Conservation (phyloP, 768 basidiomycete species). For the Leccinum truebloodii region DNA sequence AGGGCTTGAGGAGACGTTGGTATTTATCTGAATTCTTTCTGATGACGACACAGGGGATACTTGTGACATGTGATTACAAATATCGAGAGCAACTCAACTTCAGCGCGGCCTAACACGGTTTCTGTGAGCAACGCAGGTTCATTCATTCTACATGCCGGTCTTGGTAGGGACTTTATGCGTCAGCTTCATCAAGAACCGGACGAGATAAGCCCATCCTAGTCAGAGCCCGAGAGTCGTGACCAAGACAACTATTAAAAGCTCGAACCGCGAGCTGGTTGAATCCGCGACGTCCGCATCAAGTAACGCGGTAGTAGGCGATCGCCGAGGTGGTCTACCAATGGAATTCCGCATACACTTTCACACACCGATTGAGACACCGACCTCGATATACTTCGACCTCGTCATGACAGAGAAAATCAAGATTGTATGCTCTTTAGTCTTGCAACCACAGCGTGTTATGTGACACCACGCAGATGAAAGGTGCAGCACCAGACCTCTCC, state of each 20-base stretch:
- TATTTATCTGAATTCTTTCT: slow-evolving; percentile 3
- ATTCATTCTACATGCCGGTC: neutral
- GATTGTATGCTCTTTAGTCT: slow-evolving; percentile 26
- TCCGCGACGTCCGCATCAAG: no score
- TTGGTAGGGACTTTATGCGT: neutral
- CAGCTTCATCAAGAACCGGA: neutral
- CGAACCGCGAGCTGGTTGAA: no score
- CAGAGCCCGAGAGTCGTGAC: neutral
- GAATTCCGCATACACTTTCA: no score
- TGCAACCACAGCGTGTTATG: slow-evolving; percentile 4
- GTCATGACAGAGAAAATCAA: slow-evolving; percentile 37
- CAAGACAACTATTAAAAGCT: neutral
- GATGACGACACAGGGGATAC: slow-evolving; percentile 11
- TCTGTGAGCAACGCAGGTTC: neutral
- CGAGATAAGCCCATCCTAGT: neutral
- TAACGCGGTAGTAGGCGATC: no score
- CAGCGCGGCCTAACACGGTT: neutral
- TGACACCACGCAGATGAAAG: slow-evolving; percentile 65
- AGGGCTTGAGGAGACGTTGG: neutral
- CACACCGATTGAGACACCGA: no score
- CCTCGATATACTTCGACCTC: neutral
- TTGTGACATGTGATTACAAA: neutral
- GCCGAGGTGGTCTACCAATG: no score
- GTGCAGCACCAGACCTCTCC: slow-evolving; percentile 78
- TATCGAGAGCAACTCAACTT: no score